Base-by-base conservation (phyloP, 495 filamentous ascomycete genomes). In the Trichoderma gamsii region DNA sequence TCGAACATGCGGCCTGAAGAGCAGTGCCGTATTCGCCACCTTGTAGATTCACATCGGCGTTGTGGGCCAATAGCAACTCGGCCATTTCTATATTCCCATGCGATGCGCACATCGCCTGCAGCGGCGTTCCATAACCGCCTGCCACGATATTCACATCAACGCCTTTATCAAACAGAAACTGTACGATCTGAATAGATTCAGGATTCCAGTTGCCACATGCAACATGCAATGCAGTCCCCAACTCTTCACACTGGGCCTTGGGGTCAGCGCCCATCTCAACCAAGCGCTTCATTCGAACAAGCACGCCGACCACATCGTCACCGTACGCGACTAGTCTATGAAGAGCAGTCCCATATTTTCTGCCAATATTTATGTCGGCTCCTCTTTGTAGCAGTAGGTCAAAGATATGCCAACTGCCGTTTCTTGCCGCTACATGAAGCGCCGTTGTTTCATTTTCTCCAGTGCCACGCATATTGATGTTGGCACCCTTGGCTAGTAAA, bases 401-500 rank as follows among this genome's bases (percentile, higher is more conserved):
- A 6, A n/a, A 52, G n/a, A 7, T 52, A 21, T 6, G 1, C 49
- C 49, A 52, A 52, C n/a, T 7, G 5, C 49, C 49, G 1, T 18
- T 1, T 3, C 3, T n/a, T 52, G 49, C 49, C 6, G 49, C 49
- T 2, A 1, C n/a, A 52, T 21, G n/a, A 52, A 52, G 49, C n/a
- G 49, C 49, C 49, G 49, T 52, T n/a, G n/a, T n/a, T n/a, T n/a
- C n/a, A n/a, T n/a, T n/a, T 7, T 21, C n/a, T 21, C 15, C 49
- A 21, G 49, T 52, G n/a, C 49, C 49, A n/a, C 49, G 49, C 49
- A 52, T 52, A 41, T 69, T 66, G 4, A 69, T 49, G 51, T 74
- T 66, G 12, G 75, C 75, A 1, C 73, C 73, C 1, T 67, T 70
- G 35, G 74, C 73, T 18, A 79, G 25, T 9, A 77, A 67, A 41